Percentiles rank a stretch among this genome's conserved stretches.
These are phyloP conservation scores for Lentinula detonsa DNA, from an alignment of 768 basidiomycete genomes.

Conservation along the genomic window DNA sequence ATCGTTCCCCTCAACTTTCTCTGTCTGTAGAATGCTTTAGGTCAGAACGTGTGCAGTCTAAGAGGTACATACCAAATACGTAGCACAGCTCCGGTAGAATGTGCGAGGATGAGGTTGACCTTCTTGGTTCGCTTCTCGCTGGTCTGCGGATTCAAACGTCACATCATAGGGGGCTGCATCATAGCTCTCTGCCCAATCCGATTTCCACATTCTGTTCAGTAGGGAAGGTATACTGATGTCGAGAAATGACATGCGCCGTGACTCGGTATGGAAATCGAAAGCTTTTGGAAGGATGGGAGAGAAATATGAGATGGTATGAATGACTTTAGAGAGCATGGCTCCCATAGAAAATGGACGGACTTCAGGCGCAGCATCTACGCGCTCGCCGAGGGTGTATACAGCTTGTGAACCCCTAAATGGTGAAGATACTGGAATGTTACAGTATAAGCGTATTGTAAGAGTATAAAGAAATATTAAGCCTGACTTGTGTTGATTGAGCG, in stretches of 20 bases:
- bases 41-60: not conserved
- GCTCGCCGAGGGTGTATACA: slow-evolving; percentile 40
- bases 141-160: slow-evolving; percentile 39
- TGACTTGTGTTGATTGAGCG: slow-evolving; percentile 37
- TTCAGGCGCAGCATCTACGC: slow-evolving; percentile 30
- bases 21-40: not conserved
- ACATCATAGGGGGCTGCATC: slow-evolving; percentile 43
- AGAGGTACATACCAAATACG: slow-evolving; percentile 24
- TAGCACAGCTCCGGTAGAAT: slow-evolving; percentile 37
- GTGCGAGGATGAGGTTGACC: slow-evolving; percentile 28
- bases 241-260: slow-evolving; percentile 32
- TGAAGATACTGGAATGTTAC: slow-evolving; percentile 28
- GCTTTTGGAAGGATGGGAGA: slow-evolving; percentile 31
- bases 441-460: not conserved
- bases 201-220: slow-evolving; percentile 34
- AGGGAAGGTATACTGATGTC: slow-evolving; percentile 26
- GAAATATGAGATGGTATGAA: slow-evolving; percentile 37
- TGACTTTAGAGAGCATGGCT: slow-evolving; percentile 26
- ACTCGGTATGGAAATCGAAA: slow-evolving; percentile 37
- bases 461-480: slow-evolving; percentile 1
- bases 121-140: slow-evolving; percentile 31
- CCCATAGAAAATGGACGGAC: slow-evolving; percentile 36
- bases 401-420: slow-evolving; percentile 44
- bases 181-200: slow-evolving; percentile 41
- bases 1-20: not conserved